phyloP scores from a whole-genome alignment of 2,329 filamentous ascomycete genomes.

The Gliomastix tumulicola region DNA sequence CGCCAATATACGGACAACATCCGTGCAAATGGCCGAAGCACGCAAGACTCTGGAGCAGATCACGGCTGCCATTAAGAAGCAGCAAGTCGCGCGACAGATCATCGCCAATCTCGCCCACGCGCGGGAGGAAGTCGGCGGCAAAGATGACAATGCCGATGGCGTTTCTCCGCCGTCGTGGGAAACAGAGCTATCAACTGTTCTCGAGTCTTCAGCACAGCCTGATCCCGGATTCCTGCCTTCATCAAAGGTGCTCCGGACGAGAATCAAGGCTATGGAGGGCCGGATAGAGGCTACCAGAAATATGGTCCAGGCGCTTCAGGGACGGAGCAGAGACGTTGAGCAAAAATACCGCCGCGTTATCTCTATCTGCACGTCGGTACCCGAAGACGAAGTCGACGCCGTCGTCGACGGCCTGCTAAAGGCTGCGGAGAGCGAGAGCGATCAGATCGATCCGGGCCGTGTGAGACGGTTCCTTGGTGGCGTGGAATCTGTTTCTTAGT shows the following conservation, averaged over 20 bases:
- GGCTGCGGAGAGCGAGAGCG: conserved; percentile 82
- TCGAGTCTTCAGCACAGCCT: conserved; percentile 33
- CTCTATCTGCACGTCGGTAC: conserved; percentile 74
- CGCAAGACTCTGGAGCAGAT: conserved; percentile 66
- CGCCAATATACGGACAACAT: conserved; percentile 71
- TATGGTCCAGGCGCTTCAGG: conserved; percentile 64
- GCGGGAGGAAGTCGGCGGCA: conserved; percentile 49
- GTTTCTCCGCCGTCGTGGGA: conserved; percentile 47
- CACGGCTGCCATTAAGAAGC: conserved; percentile 56
- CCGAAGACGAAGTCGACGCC: conserved; percentile 72
- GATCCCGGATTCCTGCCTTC: conserved; percentile 43
- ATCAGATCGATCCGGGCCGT: conserved; percentile 67
- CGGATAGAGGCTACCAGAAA: conserved; percentile 62
- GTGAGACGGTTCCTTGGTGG: conserved; percentile 75
- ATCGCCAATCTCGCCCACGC: conserved; percentile 73
- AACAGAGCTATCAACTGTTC: conserved; percentile 40
- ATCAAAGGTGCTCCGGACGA: conserved; percentile 54
- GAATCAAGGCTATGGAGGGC: conserved; percentile 61
- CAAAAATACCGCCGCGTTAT: conserved; percentile 85
- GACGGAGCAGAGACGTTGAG: conserved; percentile 76
- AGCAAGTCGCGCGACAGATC: conserved; percentile 61
- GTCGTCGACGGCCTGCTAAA: conserved; percentile 73
- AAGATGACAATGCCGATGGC: conserved; percentile 48
- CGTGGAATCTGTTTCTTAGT: too few species aligned
- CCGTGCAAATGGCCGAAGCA: conserved; percentile 70